Base-by-base conservation (phyloP, 1,284 basidiomycete species). In the Cryptococcus deneoformans region DNA sequence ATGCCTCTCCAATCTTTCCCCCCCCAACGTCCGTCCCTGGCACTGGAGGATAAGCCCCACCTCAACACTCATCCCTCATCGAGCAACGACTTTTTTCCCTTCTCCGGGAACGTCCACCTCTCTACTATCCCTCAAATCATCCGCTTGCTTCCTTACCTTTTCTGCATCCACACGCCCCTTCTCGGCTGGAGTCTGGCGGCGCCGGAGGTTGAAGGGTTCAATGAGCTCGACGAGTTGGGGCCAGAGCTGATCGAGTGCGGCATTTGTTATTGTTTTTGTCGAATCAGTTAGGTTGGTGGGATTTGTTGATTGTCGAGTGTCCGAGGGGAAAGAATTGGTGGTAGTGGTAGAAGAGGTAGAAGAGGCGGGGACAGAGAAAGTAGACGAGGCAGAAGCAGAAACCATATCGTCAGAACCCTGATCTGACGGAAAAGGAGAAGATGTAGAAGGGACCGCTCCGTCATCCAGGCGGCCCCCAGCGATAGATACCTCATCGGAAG, bases 401-500 rank as follows among this genome's bases (percentile, higher is more conserved):
- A 46, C 36, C 8, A 52, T 45, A 46, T 46, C 40, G 38, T 54
- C 55, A 35, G 59, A 50, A 20, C 20, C 20, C 20, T 20, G 20
- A 20, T 20, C 20, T 20, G 20, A 20, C 42, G 57, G 38, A 7
- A 52, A 44, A 39, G 53, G 38, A 20, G 56, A 20, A 36, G 53
- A 53, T 46, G 49, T 42, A 49, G 52, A 44, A 57, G 50, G 56
- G 58, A 16, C 49, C 52, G 44, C 50, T 43, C 47, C 43, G 35
- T 44, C 42, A 46, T 20, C 20, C 45, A 24, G 36, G 24, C n/a
- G 6, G 40, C 24, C 36, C 10, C 29, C 20, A 20, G 20, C 66
- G 62, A 65, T 58, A 67, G 65, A 68, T 72, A 97, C 96, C 79
- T 96, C 90, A 74, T 97, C 90, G 24, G 89, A 92, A 14, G 90